Evolutionary conservation across 495 filamentous ascomycete species (phyloP).

Genomic region (Talaromyces proteolyticus): DNA sequence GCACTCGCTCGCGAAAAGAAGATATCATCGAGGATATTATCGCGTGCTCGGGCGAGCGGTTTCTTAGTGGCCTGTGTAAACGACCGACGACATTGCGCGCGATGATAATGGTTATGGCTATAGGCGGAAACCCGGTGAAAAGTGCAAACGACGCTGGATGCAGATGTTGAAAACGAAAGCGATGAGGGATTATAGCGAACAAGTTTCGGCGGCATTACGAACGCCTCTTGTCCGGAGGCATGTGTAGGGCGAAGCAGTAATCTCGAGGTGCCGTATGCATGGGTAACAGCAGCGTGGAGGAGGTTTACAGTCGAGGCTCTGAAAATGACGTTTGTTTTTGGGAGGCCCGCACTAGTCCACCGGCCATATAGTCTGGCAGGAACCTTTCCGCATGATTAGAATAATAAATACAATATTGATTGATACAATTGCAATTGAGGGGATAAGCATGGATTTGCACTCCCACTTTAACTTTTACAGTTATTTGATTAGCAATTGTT

Average conservation of each 20-base stretch:
- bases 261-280: no score
- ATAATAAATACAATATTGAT: no score
- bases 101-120: not conserved
- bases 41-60: slow-evolving; percentile 23
- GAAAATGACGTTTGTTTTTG: no score
- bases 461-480: no score
- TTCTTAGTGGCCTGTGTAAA: not conserved
- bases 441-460: no score
- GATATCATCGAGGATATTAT: slow-evolving; percentile 23
- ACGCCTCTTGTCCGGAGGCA: not conserved
- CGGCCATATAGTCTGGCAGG: no score
- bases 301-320: no score
- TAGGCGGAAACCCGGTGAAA: not conserved
- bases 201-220: slow-evolving; percentile 27
- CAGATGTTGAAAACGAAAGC: slow-evolving; percentile 6
- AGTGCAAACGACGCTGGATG: not conserved
- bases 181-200: slow-evolving; percentile 8
- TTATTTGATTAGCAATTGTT: no score
- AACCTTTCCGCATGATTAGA: no score
- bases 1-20: not conserved
- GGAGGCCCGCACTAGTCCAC: no score
- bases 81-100: not conserved
- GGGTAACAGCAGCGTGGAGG: no score
- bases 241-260: not conserved
- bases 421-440: no score